Evolutionary conservation across 2,329 filamentous ascomycete species (phyloP), one percentile per base, ranked within the genome.

Genomic region (Colletotrichum shisoi): DNA sequence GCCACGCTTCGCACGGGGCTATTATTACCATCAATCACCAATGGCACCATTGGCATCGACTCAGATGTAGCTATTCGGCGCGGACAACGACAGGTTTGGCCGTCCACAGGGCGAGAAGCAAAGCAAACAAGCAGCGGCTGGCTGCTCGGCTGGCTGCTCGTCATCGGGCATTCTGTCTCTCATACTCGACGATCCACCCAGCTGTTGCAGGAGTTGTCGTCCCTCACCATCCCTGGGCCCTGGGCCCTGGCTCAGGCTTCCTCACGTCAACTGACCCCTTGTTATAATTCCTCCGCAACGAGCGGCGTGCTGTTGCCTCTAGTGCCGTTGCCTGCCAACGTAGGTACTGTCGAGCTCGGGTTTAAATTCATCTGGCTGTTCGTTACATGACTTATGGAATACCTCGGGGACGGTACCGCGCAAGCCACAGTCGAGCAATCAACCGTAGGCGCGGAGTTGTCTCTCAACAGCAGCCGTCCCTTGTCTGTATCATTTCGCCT

Each of bases 161-260:
- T 63, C 63, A 57, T 67, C 52, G 19, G 51, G 39, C 46, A 44
- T 46, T 46, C 59, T n/a, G n/a, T 66, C 63, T 67, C 44, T 5
- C 24, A 6, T 4, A 54, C 64, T 58, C 21, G 46, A 31, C 53
- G 64, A 54, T 63, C 60, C 64, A 67, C 60, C 60, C 53, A 42
- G 53, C 53, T 63, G 64, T 60, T 63, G 60, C 60, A 67, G 64
- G 27, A 67, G 5, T 52, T 59, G 60, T 67, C 60, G 60, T 42
- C 42, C 64, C 54, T 24, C 37, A 40, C 31, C 40, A 42, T 31
- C 59, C 63, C 52, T 31, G 27, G 27, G 27, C 27, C 7, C 27
- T 31, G 27, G 27, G 27, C 27, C 7, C 27, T 49, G 48, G 48
- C 9, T 48, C 49, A 40, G 53, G 56, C 40, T 58, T 52, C 37